These are phyloP conservation scores for Cyclocybe cylindracea DNA, from an alignment of 768 basidiomycete species.

Conservation along the genomic window DNA sequence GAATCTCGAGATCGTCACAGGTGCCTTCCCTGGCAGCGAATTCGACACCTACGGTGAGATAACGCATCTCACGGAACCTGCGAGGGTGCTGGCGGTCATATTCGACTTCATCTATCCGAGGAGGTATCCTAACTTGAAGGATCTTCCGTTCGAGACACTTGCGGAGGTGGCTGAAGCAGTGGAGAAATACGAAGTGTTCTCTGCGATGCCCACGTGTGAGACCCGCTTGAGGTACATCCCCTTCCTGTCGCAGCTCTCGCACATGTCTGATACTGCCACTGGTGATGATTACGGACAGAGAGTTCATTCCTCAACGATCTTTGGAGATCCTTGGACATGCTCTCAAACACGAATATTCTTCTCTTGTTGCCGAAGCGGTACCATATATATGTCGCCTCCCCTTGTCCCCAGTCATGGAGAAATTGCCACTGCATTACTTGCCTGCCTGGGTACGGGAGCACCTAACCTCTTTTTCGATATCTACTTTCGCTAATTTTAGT, in stretches of 20 bases:
- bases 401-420: too few relatives aligned
- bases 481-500: neutral
- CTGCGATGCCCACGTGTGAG: constrained; percentile 20
- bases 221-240: constrained; percentile 14
- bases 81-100: constrained; percentile 23
- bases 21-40: constrained; percentile 22
- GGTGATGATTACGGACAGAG: neutral
- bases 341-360: too few relatives aligned
- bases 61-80: constrained; percentile 20
- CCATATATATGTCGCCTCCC: too few relatives aligned
- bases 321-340: too few relatives aligned
- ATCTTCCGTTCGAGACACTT: constrained; percentile 12
- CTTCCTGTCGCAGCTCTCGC: too few relatives aligned
- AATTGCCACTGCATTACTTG: too few relatives aligned
- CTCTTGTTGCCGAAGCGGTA: too few relatives aligned
- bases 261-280: neutral
- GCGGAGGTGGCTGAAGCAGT: constrained; percentile 20
- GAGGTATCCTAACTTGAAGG: constrained; percentile 20
- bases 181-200: constrained; percentile 23
- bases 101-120: constrained; percentile 28
- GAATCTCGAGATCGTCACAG: constrained; percentile 21
- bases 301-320: neutral
- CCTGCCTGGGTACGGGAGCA: too few relatives aligned
- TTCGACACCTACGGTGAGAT: constrained; percentile 18
- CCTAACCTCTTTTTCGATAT: neutral